Conservation (phyloP, 768 basidiomycete genomes). For the Tylopilus sp. region DNA sequence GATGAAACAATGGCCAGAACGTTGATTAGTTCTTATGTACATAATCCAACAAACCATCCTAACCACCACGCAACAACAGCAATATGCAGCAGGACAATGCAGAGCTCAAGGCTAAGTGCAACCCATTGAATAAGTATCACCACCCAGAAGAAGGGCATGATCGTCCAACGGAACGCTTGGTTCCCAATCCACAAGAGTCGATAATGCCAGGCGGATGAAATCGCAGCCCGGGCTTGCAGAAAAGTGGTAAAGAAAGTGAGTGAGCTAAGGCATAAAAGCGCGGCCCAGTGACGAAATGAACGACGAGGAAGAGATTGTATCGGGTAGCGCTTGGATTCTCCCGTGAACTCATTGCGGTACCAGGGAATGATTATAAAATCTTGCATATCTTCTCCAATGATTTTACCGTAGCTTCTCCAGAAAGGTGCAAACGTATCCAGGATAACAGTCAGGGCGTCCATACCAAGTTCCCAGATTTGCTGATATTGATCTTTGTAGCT, state of each 20-base stretch:
- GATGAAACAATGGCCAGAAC: background rate
- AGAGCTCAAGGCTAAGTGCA: slow-evolving; percentile 57
- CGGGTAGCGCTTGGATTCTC: slow-evolving; percentile 64
- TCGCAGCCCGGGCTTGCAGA: slow-evolving; percentile 57
- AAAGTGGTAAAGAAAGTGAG: slow-evolving; percentile 45
- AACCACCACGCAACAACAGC: slow-evolving; percentile 70
- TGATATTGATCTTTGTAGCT: slow-evolving; percentile 79
- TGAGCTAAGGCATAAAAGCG: slow-evolving; percentile 50
- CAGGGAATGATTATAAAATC: slow-evolving; percentile 81
- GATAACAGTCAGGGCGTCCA: slow-evolving; percentile 72
- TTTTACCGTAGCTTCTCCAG: slow-evolving; percentile 79
- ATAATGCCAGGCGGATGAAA: slow-evolving; percentile 51
- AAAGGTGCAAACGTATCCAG: slow-evolving; percentile 76
- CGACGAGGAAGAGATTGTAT: slow-evolving; percentile 57
- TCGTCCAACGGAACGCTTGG: slow-evolving; percentile 58
- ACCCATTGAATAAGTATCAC: slow-evolving; percentile 64
- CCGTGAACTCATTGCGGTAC: slow-evolving; percentile 82
- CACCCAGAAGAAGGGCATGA: slow-evolving; percentile 63
- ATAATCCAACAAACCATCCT: slow-evolving; percentile 63
- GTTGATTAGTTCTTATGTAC: slow-evolving; percentile 28
- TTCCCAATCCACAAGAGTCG: slow-evolving; percentile 56
- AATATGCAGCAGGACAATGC: slow-evolving; percentile 54
- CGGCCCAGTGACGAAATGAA: slow-evolving; percentile 66
- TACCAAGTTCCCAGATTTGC: slow-evolving; percentile 77
- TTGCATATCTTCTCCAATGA: slow-evolving; percentile 75